Base-by-base conservation (phyloP, 73 alveolate genomes). In the Paramecium tetraurelia region DNA sequence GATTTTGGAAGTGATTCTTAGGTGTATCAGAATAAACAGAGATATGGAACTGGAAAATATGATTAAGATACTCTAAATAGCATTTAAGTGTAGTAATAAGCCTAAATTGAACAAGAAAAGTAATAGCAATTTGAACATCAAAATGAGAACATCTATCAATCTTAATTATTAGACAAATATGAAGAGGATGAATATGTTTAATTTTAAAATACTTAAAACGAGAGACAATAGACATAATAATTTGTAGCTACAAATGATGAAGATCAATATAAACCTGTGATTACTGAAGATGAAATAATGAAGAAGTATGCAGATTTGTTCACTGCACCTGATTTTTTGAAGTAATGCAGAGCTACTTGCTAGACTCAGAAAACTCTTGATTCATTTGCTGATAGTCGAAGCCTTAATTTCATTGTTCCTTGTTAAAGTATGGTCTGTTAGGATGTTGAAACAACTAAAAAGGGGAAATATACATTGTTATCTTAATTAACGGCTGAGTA, bases 271-370 rank as follows among this genome's bases (percentile, higher is more conserved):
- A 75, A 35, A 10, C 87, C 58, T 1, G 76, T 46, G 1, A 46
- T 80, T 7, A 43, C 90, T 2, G 90, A 80, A 80, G 90, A 80
- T 80, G 90, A 80, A 8, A 80, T 80, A 20, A 80, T 80, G 90
- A 80, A 80, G 44, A 80, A 80, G 43, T 80, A 80, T 80, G 90
- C 90, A 31, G 90, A 80, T 80, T 18, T 80, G 4, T 80, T 80
- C 24, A 80, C 90, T 44, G 70, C 90, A 43, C 90, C 90, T 31
- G 90, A 80, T 22, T 41, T 80, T 22, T 80, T 80, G 29, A 44
- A 80, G 43, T 44, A 80, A 48, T 80, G 90, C n/a, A 80, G 75
- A 80, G 90, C 90, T 6, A 43, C 90, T 41, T 72, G 86, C 6
- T 40, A 33, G 40, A 72, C 86, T 35, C 24, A 72, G 8, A 36